Percentiles rank a stretch among this genome's conserved stretches.
phyloP scores from a whole-genome alignment of 2,329 filamentous ascomycete genomes.

The Rhinocladiella mackenziei region DNA sequence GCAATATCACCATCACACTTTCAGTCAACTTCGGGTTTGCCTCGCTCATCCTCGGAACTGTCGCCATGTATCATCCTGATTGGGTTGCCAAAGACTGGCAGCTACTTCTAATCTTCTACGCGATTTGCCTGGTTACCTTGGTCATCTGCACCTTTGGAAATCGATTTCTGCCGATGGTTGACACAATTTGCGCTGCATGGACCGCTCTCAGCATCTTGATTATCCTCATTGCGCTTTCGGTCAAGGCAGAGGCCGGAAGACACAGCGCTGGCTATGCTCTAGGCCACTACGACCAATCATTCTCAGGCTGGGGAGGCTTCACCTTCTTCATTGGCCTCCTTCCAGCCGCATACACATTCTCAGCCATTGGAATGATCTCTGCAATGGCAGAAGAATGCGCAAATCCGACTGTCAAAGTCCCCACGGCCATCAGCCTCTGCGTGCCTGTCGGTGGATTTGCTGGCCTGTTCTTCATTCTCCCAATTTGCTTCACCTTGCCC shows the following conservation, averaged over 20 bases:
- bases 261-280: conserved; percentile 51
- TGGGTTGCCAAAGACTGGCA: conserved; percentile 58
- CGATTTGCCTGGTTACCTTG: conserved; percentile 61
- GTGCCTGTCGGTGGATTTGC: conserved; percentile 53
- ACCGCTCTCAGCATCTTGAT: conserved; percentile 55
- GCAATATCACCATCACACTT: conserved; percentile 46
- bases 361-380: conserved; percentile 59
- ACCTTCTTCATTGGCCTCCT: conserved; percentile 61
- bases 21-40: conserved; percentile 56
- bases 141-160: conserved; percentile 65
- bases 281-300: conserved; percentile 53
- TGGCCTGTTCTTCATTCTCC: conserved; percentile 53
- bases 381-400: conserved; percentile 60
- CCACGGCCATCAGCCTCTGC: conserved; percentile 50
- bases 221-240: conserved; percentile 54
- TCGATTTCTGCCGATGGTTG: conserved; percentile 60
- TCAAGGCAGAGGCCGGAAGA: conserved; percentile 52
- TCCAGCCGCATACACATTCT: conserved; percentile 56
- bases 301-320: conserved; percentile 57
- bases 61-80: conserved; percentile 53
- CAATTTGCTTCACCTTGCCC: conserved; percentile 51
- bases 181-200: conserved; percentile 56
- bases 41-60: conserved; percentile 49
- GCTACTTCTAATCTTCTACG: conserved; percentile 67
- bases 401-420: conserved; percentile 51